phyloP scores from a whole-genome alignment of 2,329 filamentous ascomycete species.

The Aspergillus niger region DNA sequence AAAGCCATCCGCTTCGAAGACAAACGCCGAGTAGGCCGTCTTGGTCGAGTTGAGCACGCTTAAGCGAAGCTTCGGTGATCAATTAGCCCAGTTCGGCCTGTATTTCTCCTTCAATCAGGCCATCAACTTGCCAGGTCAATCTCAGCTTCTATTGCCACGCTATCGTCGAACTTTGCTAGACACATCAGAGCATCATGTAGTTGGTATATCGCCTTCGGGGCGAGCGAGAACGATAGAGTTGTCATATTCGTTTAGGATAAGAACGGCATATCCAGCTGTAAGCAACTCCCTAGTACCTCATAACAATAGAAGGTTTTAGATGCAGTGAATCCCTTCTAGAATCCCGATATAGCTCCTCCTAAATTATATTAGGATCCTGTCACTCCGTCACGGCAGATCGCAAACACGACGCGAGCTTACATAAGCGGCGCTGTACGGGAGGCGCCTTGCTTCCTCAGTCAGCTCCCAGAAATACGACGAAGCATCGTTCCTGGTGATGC shows the following conservation, averaged over 20 bases:
- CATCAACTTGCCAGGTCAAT: constrained; percentile 45
- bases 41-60: constrained; percentile 65
- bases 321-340: background rate
- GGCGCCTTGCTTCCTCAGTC: background rate
- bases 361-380: background rate
- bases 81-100: constrained; percentile 1
- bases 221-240: constrained; percentile 55
- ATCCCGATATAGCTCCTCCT: background rate
- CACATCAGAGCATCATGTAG: constrained; percentile 63
- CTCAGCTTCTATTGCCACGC: constrained; percentile 63
- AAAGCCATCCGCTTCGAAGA: constrained; percentile 56
- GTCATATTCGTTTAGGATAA: constrained; percentile 27
- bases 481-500: background rate
- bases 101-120: background rate
- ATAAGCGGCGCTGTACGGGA: constrained; percentile 15
- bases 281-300: background rate
- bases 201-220: constrained; percentile 56
- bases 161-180: constrained; percentile 65
- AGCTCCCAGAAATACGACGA: background rate
- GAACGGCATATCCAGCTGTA: no score
- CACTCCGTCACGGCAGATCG: constrained; percentile 6
- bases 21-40: constrained; percentile 64
- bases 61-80: constrained; percentile 55
- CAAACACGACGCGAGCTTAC: constrained; percentile 24
- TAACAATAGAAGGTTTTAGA: background rate